Conservation (phyloP, 345 rosid species). For the Lepidium sativum region DNA sequence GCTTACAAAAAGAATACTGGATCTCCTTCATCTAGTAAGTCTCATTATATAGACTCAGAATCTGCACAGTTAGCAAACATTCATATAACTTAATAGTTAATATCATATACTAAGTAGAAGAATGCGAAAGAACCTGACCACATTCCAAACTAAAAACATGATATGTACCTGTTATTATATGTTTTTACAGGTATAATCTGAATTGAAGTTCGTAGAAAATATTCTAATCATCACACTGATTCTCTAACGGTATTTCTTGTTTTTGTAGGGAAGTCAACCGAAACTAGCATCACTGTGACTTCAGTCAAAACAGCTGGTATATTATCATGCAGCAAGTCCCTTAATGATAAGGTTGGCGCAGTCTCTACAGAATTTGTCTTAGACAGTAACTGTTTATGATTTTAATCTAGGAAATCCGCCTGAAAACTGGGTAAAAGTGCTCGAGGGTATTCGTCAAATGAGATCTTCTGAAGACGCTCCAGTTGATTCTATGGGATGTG, state of each 20-base stretch:
- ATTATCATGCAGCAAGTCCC: background rate
- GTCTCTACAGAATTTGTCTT: background rate
- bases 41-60: background rate
- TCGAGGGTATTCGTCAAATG: constrained; percentile 30
- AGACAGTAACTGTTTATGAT: background rate
- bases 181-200: background rate
- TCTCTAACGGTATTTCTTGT: background rate
- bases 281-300: constrained; percentile 21
- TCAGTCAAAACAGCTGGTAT: constrained; percentile 14
- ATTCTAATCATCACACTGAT: background rate
- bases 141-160: background rate
- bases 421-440: constrained; percentile 26
- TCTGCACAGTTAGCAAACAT: background rate
- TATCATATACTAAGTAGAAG: no score
- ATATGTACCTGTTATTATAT: background rate
- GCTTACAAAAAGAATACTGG: constrained; percentile 39
- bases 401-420: constrained; percentile 18
- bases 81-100: background rate
- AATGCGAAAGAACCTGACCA: background rate
- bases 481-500: no score
- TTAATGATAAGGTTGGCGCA: background rate
- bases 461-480: constrained; percentile 34
- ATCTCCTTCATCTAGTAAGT: constrained; percentile 37
- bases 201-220: background rate
- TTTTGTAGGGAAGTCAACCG: constrained; percentile 36